A percentile compares a stretch with the other conserved stretches of the same genome.
These are phyloP conservation scores for Akebia trifoliata DNA, from an alignment of 164 flowering plant species.

Conservation along the genomic window DNA sequence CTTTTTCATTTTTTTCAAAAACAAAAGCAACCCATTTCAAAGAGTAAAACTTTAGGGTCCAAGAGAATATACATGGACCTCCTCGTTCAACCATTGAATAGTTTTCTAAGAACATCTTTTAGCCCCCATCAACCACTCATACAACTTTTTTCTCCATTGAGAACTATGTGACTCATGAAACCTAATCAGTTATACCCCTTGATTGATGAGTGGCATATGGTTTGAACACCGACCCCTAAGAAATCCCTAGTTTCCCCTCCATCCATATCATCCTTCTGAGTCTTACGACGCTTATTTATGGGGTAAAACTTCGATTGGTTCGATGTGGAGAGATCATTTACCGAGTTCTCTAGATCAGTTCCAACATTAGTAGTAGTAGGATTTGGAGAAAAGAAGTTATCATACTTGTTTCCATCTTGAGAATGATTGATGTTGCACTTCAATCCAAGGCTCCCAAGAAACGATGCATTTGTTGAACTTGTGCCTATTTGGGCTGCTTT, in stretches of 20 bases:
- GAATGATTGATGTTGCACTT: constrained; percentile 23
- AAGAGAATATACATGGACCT: constrained; percentile 64
- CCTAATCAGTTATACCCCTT: constrained; percentile 62
- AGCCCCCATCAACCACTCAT: constrained; percentile 17
- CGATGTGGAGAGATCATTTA: constrained; percentile 26
- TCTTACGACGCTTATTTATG: constrained; percentile 33
- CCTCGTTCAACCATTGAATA: constrained; percentile 11
- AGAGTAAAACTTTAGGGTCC: constrained; percentile 37
- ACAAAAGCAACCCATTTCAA: constrained; percentile 32
- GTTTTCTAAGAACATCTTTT: constrained; percentile 22
- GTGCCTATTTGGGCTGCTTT: constrained; percentile 86
- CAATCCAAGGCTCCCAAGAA: constrained; percentile 38
- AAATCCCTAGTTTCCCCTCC: constrained; percentile 86
- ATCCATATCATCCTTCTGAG: constrained; percentile 25
- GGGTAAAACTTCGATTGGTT: constrained; percentile 34
- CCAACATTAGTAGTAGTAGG: constrained; percentile 17
- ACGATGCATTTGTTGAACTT: constrained; percentile 42
- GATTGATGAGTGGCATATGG: constrained; percentile 50
- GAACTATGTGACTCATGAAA: constrained; percentile 12
- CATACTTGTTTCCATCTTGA: constrained; percentile 37
- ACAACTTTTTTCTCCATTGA: constrained; percentile 17
- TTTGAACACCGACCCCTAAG: constrained; percentile 75
- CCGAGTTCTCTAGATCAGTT: constrained; percentile 27
- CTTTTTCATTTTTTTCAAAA: constrained; percentile 16
- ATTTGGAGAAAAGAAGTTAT: constrained; percentile 32